Percentiles rank a stretch among this genome's conserved stretches.
Evolutionary conservation across 1,284 basidiomycete species (phyloP).

Genomic region (Fomes fomentarius): DNA sequence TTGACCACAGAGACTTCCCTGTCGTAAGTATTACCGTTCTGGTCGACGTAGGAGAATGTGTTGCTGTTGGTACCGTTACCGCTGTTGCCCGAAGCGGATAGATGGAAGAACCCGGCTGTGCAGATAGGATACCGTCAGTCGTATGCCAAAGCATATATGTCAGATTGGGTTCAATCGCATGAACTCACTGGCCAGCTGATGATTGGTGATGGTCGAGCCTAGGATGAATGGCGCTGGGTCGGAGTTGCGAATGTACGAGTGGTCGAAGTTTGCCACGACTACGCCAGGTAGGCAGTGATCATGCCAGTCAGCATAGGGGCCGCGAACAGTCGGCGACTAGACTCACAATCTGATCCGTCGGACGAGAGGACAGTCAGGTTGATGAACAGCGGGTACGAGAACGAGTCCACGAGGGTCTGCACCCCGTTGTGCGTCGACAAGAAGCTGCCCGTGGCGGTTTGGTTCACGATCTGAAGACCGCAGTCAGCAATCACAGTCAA

Average conservation of each 20-base stretch:
- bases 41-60: slow-evolving; percentile 63
- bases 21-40: slow-evolving; percentile 61
- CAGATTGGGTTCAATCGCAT: too few species aligned
- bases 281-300: neutral
- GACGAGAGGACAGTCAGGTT: slow-evolving; percentile 52
- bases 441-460: slow-evolving; percentile 58
- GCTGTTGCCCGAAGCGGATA: slow-evolving; percentile 49
- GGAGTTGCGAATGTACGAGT: slow-evolving; percentile 65
- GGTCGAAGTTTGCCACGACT: slow-evolving; percentile 64
- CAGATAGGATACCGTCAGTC: too few species aligned
- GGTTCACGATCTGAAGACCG: slow-evolving; percentile 72
- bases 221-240: slow-evolving; percentile 61
- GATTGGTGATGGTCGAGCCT: slow-evolving; percentile 58
- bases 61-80: slow-evolving; percentile 76
- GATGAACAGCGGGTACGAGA: slow-evolving; percentile 68
- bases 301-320: neutral
- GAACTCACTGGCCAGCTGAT: slow-evolving; percentile 57
- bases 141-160: too few species aligned
- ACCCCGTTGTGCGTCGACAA: slow-evolving; percentile 64
- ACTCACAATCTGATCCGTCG: slow-evolving; percentile 54
- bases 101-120: slow-evolving; percentile 58
- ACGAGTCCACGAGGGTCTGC: slow-evolving; percentile 54
- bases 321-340: neutral
- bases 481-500: too few species aligned
- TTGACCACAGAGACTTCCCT: slow-evolving; percentile 62